Conservation (phyloP, 345 rosid species). For the Litchi chinensis region DNA sequence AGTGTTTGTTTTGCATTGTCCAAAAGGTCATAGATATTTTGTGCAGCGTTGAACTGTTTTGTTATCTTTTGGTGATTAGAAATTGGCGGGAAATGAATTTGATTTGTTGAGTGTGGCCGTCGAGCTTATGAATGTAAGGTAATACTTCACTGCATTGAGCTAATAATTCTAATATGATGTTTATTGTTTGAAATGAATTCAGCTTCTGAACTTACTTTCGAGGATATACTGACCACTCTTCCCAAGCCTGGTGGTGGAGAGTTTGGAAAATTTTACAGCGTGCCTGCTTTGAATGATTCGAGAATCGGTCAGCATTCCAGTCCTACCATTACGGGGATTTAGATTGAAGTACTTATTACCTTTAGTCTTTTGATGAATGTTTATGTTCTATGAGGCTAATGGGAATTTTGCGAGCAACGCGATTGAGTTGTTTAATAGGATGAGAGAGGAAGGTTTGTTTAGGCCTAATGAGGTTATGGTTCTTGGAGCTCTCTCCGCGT, state of each 20-base stretch:
- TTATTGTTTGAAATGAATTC: slow-evolving; percentile 17
- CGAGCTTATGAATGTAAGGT: too few relatives aligned
- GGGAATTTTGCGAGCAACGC: slow-evolving; percentile 40
- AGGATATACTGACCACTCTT: slow-evolving; percentile 62
- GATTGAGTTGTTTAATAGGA: slow-evolving; percentile 56
- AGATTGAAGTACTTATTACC: background rate
- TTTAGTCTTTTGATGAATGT: background rate
- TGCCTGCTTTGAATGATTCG: slow-evolving; percentile 79
- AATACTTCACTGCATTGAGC: too few relatives aligned
- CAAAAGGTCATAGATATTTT: background rate
- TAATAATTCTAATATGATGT: background rate
- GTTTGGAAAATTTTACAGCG: slow-evolving; percentile 72
- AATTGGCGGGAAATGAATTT: slow-evolving; percentile 4
- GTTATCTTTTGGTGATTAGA: background rate
- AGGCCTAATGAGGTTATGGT: slow-evolving; percentile 70
- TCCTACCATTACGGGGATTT: background rate
- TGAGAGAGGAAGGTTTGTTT: slow-evolving; percentile 45
- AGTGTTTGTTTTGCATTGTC: background rate
- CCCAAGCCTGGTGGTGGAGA: slow-evolving; percentile 84
- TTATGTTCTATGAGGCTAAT: background rate
- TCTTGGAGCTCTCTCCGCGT: slow-evolving; percentile 76
- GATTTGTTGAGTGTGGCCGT: background rate
- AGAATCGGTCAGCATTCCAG: slow-evolving; percentile 53
- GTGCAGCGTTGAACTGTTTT: background rate
- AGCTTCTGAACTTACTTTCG: slow-evolving; percentile 78